phyloP scores from a whole-genome alignment of 768 basidiomycete genomes.

The Cubamyces sp. region DNA sequence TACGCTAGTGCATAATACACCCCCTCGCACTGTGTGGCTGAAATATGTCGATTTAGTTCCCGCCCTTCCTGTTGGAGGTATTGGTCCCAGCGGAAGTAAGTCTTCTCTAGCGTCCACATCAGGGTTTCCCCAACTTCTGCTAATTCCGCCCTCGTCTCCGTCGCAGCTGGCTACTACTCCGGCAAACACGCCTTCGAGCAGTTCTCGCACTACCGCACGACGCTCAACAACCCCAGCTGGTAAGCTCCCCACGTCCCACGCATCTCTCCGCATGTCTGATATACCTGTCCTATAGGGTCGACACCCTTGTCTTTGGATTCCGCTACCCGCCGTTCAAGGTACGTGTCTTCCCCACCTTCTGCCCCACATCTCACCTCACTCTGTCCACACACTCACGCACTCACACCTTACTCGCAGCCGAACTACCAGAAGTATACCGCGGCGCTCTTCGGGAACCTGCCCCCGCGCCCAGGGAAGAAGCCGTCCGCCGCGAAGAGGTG shows the following conservation, averaged over 20 bases:
- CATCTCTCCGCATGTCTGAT: no score
- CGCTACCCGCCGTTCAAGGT: conserved; percentile 46
- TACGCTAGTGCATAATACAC: conserved; percentile 38
- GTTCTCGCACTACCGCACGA: conserved; percentile 75
- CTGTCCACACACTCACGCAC: no score
- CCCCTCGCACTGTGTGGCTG: neutral
- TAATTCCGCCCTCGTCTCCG: neutral
- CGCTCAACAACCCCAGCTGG: conserved; percentile 49
- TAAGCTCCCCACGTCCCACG: conserved; percentile 23
- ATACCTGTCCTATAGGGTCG: conserved; percentile 33
- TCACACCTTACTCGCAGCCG: neutral
- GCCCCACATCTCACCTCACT: no score
- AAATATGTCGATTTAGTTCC: conserved; percentile 41
- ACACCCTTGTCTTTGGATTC: conserved; percentile 35
- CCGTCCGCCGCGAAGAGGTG: conserved; percentile 18
- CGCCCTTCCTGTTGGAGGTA: conserved; percentile 74
- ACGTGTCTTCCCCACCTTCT: conserved; percentile 10
- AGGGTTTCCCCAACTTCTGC: neutral
- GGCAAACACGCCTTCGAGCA: conserved; percentile 77
- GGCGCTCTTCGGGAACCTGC: conserved; percentile 1
- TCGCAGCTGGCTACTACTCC: conserved; percentile 65
- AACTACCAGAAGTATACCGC: conserved; percentile 11
- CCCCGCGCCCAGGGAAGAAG: conserved; percentile 15
- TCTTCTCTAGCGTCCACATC: neutral
- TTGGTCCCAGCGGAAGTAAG: conserved; percentile 69